Conservation (phyloP, 2,329 filamentous ascomycete genomes). For the Phialocephala subalpina region DNA sequence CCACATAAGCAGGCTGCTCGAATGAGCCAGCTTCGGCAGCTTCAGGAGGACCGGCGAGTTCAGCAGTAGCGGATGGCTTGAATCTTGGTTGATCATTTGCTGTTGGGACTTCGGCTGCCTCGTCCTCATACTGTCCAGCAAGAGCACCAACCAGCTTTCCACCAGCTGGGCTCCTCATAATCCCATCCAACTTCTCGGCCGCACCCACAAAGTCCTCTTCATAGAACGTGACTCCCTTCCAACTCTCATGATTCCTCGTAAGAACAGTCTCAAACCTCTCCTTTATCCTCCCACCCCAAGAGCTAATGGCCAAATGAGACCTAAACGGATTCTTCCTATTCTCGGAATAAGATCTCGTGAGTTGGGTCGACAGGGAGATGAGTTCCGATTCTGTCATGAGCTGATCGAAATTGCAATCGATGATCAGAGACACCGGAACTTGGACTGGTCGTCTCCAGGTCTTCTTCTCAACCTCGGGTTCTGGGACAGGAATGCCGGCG, state of each 20-base stretch:
- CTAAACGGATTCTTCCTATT: conserved; percentile 75
- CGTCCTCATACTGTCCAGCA: background rate
- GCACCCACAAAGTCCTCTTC: conserved; percentile 78
- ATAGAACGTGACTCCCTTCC: conserved; percentile 80
- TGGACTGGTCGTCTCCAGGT: conserved; percentile 49
- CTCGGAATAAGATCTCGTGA: conserved; percentile 89
- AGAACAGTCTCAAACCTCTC: conserved; percentile 83
- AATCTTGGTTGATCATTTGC: background rate
- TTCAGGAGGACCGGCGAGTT: background rate
- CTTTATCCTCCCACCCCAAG: conserved; percentile 78
- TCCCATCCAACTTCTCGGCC: conserved; percentile 68
- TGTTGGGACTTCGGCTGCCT: background rate
- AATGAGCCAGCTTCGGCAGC: background rate
- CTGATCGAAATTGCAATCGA: conserved; percentile 93
- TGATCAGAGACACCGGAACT: conserved; percentile 80
- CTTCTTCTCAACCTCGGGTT: conserved; percentile 19
- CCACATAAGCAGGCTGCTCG: background rate
- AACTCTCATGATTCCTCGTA: conserved; percentile 73
- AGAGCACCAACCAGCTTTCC: conserved; percentile 64
- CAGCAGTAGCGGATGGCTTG: background rate
- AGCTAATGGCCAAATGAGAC: conserved; percentile 78
- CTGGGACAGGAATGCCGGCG: conserved; percentile 34
- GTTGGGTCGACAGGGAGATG: conserved; percentile 81
- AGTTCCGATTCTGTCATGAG: conserved; percentile 89
- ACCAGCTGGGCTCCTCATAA: conserved; percentile 67